These are phyloP conservation scores for Citrus maxima DNA, from an alignment of 345 rosid species.

Conservation along the genomic window DNA sequence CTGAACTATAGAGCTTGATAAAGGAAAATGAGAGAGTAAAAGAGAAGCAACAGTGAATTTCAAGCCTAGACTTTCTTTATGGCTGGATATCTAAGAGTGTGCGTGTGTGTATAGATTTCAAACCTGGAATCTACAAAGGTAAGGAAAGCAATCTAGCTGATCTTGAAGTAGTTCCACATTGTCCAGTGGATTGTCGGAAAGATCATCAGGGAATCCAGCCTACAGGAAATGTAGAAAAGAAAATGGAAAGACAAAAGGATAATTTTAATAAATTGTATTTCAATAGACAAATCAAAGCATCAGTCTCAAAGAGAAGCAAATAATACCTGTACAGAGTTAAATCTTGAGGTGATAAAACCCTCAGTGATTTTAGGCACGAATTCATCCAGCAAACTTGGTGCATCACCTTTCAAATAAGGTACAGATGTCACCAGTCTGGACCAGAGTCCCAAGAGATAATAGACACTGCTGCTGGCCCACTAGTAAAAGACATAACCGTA, in stretches of 20 bases:
- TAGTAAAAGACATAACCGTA: constrained; percentile 30
- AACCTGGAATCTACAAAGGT: constrained; percentile 99
- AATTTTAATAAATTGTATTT: background rate
- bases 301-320: constrained; percentile 8
- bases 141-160: constrained; percentile 97
- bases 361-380: constrained; percentile 98
- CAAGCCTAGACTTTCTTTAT: constrained; percentile 4
- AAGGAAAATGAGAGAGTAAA: background rate
- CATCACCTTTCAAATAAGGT: constrained; percentile 93
- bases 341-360: constrained; percentile 91
- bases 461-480: constrained; percentile 99
- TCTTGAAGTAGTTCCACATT: constrained; percentile 98
- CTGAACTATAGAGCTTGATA: background rate
- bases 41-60: background rate
- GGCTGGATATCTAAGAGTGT: constrained; percentile 6
- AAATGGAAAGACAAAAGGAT: background rate
- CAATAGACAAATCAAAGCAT: background rate
- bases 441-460: constrained; percentile 95
- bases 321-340: constrained; percentile 88
- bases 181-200: constrained; percentile 86
- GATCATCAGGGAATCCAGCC: constrained; percentile 85
- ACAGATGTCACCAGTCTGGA: constrained; percentile 93
- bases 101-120: background rate
- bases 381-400: constrained; percentile 95
- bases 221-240: constrained; percentile 22